Conservation (phyloP, 257 asterid species). For the Nicotiana noctiflora region DNA sequence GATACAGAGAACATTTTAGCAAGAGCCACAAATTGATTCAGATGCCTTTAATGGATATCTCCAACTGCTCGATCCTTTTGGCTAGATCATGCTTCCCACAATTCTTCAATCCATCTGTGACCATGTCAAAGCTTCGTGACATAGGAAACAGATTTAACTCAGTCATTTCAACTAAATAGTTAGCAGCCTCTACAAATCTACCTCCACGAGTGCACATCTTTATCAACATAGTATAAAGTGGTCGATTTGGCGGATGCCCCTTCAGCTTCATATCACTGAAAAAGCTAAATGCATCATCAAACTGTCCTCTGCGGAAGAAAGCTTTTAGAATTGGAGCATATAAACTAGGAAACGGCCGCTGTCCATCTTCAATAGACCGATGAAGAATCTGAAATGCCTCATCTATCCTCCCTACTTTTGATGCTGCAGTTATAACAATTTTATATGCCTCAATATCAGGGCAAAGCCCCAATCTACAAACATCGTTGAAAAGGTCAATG, state of each 20-base stretch:
- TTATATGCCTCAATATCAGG: conserved; percentile 70
- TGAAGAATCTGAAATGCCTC: conserved; percentile 73
- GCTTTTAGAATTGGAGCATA: conserved; percentile 88
- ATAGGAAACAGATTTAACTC: conserved; percentile 59
- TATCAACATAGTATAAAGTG: conserved; percentile 81
- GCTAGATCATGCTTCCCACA: conserved; percentile 94
- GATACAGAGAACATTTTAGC: not conserved
- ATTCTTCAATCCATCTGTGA: conserved; percentile 78
- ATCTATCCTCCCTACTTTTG: conserved; percentile 69
- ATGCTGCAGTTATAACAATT: conserved; percentile 51
- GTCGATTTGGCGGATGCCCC: conserved; percentile 94
- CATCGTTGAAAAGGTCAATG: conserved; percentile 61
- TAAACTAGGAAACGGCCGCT: conserved; percentile 83
- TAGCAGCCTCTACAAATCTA: conserved; percentile 85
- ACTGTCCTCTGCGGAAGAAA: conserved; percentile 60
- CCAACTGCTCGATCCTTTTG: conserved; percentile 70
- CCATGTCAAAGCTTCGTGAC: conserved; percentile 83
- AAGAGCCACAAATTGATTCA: conserved; percentile 17
- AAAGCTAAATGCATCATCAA: conserved; percentile 89
- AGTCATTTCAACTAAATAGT: conserved; percentile 90
- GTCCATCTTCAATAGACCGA: conserved; percentile 76
- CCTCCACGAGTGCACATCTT: conserved; percentile 89
- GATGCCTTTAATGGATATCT: conserved; percentile 61
- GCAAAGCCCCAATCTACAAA: conserved; percentile 58
- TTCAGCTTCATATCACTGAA: conserved; percentile 87